A percentile compares a stretch with the other conserved stretches of the same genome.
These are phyloP conservation scores for Colletotrichum sp. DNA, from an alignment of 2,329 filamentous ascomycete genomes.

Conservation along the genomic window DNA sequence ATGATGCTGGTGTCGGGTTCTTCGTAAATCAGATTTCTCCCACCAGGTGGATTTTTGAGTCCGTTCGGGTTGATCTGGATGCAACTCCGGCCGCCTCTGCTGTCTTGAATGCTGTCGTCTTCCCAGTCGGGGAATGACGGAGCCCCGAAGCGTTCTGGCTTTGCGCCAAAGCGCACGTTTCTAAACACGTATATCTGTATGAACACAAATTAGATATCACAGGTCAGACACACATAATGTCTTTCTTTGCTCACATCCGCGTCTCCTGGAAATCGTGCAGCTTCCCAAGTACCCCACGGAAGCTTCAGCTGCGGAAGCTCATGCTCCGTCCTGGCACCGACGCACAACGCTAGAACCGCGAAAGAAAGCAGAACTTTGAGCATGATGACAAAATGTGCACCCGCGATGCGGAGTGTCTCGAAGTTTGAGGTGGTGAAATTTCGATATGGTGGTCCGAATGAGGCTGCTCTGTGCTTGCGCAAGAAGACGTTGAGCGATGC, in stretches of 20 bases:
- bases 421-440: background rate
- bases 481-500: background rate
- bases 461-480: background rate
- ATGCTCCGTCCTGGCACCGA: background rate
- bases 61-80: background rate
- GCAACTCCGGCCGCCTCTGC: background rate
- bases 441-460: background rate
- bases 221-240: background rate
- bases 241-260: background rate
- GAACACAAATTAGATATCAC: background rate
- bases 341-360: background rate
- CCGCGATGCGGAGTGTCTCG: background rate
- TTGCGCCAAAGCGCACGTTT: background rate
- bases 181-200: background rate
- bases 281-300: background rate
- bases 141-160: background rate
- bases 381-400: background rate
- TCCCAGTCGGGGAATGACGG: background rate
- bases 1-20: background rate
- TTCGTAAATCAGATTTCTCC: background rate
- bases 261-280: background rate
- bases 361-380: background rate
- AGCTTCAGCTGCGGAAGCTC: background rate
- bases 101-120: background rate
- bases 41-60: background rate